Conservation (phyloP, 345 rosid genomes). For the Isatis tinctoria region DNA sequence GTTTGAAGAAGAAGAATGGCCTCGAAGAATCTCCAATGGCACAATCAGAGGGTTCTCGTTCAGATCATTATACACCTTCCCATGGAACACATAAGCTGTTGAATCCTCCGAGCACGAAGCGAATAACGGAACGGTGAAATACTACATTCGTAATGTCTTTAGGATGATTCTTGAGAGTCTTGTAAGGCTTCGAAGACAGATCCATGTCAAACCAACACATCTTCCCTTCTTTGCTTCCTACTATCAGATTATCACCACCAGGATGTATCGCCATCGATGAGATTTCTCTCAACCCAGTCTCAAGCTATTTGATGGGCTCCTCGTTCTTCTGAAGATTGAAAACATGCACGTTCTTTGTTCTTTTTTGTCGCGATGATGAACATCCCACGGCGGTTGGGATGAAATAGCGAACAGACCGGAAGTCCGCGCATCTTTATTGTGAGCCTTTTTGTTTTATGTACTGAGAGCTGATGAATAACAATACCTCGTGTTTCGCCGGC, state of each 20-base stretch:
- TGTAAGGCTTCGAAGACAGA: constrained; percentile 84
- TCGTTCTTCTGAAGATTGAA: constrained; percentile 54
- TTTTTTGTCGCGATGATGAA: constrained; percentile 80
- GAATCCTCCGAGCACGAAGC: constrained; percentile 91
- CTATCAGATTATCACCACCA: constrained; percentile 86
- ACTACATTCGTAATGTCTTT: constrained; percentile 82
- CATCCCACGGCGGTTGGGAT: constrained; percentile 59
- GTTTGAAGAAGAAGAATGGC: constrained; percentile 50
- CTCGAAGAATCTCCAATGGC: constrained; percentile 88
- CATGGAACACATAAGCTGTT: constrained; percentile 92
- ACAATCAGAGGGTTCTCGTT: constrained; percentile 89
- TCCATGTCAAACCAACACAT: constrained; percentile 98
- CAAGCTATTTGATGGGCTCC: constrained; percentile 70
- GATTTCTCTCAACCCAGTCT: constrained; percentile 73
- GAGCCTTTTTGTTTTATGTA: constrained; percentile 53
- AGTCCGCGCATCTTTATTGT: constrained; percentile 85
- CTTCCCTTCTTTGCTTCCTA: constrained; percentile 96
- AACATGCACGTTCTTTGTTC: constrained; percentile 74
- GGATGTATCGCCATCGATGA: constrained; percentile 91
- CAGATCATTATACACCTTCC: constrained; percentile 89
- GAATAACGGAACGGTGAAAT: constrained; percentile 74
- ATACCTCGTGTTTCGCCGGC: constrained; percentile 80
- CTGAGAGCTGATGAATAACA: constrained; percentile 67
- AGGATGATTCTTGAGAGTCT: constrained; percentile 75
- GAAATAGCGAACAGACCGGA: constrained; percentile 75